Conservation (phyloP, 371 early-diverging fungal genomes). For the Smittium mucronatum region DNA sequence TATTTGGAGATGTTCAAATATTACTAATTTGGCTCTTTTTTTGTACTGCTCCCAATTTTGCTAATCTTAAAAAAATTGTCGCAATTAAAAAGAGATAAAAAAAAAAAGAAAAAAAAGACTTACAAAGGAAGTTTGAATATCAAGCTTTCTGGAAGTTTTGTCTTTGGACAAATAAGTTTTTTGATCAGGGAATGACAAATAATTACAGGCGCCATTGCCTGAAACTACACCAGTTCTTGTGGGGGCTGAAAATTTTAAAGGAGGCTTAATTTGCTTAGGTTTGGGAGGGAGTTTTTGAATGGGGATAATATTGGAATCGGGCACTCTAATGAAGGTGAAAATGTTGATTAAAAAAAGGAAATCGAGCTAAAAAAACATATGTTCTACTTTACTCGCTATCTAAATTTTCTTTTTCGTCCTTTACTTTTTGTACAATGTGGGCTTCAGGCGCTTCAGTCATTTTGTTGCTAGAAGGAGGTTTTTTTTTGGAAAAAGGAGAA, state of each 20-base stretch:
- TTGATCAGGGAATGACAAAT: background rate
- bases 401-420: no score
- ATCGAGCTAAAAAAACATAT: no score
- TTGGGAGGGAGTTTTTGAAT: background rate
- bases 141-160: background rate
- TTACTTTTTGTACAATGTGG: no score
- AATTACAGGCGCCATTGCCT: background rate
- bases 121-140: background rate
- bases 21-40: background rate
- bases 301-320: background rate
- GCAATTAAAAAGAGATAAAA: background rate
- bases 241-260: background rate
- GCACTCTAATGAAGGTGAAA: background rate
- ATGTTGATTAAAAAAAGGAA: background rate
- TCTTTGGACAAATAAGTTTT: background rate
- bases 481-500: background rate
- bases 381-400: no score
- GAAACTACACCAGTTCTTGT: background rate
- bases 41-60: background rate
- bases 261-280: background rate
- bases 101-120: background rate
- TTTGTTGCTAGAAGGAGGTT: background rate
- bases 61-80: background rate
- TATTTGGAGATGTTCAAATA: background rate
- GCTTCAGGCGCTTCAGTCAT: no score